Evolutionary conservation across 441 rosid species (phyloP), one percentile per base, ranked within the genome.

Genomic region (Bruguiera hainesii): DNA sequence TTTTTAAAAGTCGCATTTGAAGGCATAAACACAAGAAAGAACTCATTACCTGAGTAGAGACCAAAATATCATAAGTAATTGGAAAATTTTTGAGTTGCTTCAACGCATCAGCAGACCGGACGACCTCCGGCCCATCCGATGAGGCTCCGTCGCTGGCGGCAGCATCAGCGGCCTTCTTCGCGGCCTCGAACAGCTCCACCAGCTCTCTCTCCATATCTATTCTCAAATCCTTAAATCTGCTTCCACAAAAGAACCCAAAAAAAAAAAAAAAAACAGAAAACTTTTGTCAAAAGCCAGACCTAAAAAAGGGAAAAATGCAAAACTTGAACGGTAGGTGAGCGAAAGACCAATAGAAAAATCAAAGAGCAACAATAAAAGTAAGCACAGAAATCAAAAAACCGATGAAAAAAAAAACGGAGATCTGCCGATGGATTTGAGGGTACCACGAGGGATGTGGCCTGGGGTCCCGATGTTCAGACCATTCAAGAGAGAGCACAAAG

Each of bases 161-260:
- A 52, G 83, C 81, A 77, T 89, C 99, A 13, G 97, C 97, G 2
- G 98, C 87, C 73, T 92, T 95, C 85, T 85, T 92, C 20, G 95
- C 98, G 3, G 72, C 80, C 64, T 92, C 97, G 72, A 95, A 92
- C 76, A 95, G 79, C 77, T 81, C 82, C 80, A 92, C 71, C 72
- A 95, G 72, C 70, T 92, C 96, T 33, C 66, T 84, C 79, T 89
- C 98, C 98, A 94, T 26, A 26, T 84, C 29, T 21, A 49, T 46
- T 19, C 69, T 26, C 39, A 58, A 56, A 60, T 63, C 58, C 37
- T 23, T 29, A 35, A 55, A 18, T 26, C 23, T 48, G 30, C 39
- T 13, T 37, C 48, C 3, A 13, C 10, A 67, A 55, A 19, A 19
- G 31, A 30, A 65, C 48, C 13, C 51, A n/a, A 21, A 21, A 51